Evolutionary conservation across 2,329 filamentous ascomycete species (phyloP).

Genomic region (Colletotrichum sp.): DNA sequence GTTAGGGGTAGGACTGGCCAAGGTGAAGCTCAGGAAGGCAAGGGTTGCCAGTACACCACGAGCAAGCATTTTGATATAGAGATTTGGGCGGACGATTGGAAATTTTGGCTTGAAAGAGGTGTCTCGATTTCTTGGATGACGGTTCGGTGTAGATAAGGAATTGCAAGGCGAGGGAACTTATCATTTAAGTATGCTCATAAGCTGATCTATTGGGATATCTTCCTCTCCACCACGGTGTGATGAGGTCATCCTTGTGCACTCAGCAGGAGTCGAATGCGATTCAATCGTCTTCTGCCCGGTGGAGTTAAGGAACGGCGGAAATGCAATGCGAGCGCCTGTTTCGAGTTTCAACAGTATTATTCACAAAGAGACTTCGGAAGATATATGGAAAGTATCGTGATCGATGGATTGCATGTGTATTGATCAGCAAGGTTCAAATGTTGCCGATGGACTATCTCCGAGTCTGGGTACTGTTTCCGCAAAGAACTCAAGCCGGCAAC

Average conservation of each 20-base stretch:
- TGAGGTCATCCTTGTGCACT: neutral
- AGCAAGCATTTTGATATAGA: neutral
- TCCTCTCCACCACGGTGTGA: fast-evolving
- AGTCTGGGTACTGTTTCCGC: neutral
- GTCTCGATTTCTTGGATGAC: neutral
- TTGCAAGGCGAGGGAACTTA: neutral
- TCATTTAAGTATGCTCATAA: neutral
- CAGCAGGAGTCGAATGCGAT: neutral
- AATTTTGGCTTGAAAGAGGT: neutral
- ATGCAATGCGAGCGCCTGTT: neutral
- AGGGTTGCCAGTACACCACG: neutral
- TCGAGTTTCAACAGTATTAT: neutral
- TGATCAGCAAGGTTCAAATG: neutral
- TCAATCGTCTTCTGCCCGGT: neutral
- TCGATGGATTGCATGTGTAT: neutral
- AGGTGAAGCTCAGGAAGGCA: neutral
- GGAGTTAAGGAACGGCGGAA: neutral
- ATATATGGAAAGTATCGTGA: neutral
- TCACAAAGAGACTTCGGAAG: neutral
- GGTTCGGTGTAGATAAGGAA: fast-evolving
- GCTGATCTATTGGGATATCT: neutral
- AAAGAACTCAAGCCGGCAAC: neutral
- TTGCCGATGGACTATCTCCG: neutral
- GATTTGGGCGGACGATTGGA: neutral
- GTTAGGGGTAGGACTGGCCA: neutral